Evolutionary conservation across 2,329 filamentous ascomycete genomes (phyloP).

Genomic region (Lachnellula cervina): DNA sequence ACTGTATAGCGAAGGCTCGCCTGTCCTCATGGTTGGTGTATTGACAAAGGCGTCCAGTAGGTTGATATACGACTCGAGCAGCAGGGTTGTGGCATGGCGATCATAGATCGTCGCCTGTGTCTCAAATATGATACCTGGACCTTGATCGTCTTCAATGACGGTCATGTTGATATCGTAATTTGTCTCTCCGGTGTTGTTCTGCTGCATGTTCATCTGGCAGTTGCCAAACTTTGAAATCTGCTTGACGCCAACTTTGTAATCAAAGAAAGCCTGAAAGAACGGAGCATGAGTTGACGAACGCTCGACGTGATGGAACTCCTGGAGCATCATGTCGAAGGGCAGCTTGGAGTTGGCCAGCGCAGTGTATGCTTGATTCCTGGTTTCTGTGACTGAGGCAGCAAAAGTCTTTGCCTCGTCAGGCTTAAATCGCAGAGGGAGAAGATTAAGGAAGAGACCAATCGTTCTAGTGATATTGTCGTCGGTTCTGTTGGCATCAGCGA

Average conservation of each 20-base stretch:
- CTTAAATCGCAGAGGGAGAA: constrained; percentile 41
- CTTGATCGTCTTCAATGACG: constrained; percentile 7
- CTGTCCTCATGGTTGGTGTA: constrained; percentile 3
- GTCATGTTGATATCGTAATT: constrained; percentile 30
- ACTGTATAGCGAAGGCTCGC: constrained; percentile 6
- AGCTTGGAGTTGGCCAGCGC: constrained; percentile 14
- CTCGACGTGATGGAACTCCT: constrained; percentile 8
- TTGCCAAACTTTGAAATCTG: constrained; percentile 20
- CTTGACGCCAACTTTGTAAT: constrained; percentile 20
- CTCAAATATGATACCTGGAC: constrained; percentile 5
- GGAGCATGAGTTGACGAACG: constrained; percentile 13
- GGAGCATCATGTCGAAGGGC: constrained; percentile 14
- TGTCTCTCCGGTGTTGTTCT: constrained; percentile 15
- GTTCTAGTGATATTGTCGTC: constrained; percentile 32
- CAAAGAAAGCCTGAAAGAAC: constrained; percentile 15
- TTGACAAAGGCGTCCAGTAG: constrained; percentile 38
- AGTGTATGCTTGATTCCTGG: constrained; percentile 9
- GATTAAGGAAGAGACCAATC: constrained; percentile 45
- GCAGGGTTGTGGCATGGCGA: background rate
- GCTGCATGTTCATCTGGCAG: constrained; percentile 16
- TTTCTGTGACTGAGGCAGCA: constrained; percentile 26
- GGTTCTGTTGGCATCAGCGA: constrained; percentile 40
- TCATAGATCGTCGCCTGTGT: constrained; percentile 11
- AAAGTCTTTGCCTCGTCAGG: constrained; percentile 25
- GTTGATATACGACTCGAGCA: constrained; percentile 11